Base-by-base conservation (phyloP, 2,329 filamentous ascomycete genomes). In the Fonsecaea pedrosoi region DNA sequence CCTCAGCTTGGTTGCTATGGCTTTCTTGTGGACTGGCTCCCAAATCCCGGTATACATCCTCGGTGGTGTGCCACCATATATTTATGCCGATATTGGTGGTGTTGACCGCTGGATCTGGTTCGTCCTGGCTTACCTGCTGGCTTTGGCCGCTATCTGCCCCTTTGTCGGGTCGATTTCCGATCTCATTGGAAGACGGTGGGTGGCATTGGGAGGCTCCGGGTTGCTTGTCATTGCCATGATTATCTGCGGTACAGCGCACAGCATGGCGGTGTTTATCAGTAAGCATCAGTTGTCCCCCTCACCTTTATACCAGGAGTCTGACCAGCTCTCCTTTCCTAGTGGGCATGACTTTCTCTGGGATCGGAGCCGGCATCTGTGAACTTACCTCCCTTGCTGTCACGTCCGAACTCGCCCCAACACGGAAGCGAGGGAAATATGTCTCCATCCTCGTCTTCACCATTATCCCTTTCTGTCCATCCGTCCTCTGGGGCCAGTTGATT, bases 131-230 rank as follows among this genome's bases (percentile, higher is more conserved):
- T 85, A 87, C 70, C 77, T 88, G 13, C 80, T 87, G 30, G 80
- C 84, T 32, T 79, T 85, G 59, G 84, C 85, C 5, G 84, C 84
- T 13, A 79, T 87, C 8, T 87, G 85, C 69, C 86, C 86, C 4
- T 87, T 92, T 71, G 89, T 91, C 1, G 89, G 89, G 10, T 84
- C 86, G 0, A 77, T 90, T 0, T 89, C 87, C 1, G 88, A 90
- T 78, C 77, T 90, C 6, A 78, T 89, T 57, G 87, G 88, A 61
- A 85, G 88, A 66, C 82, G 86, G 66, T 85, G 83, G 73, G 86
- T 89, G 45, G 87, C 83, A 8, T 75, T 89, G 32, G 76, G 83
- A 3, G 88, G 88, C 7, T 82, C 82, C 12, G 66, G 77, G 0
- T 78, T 87, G 45, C 78, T 89, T 60, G 80, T 87, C 35, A 69